These are phyloP conservation scores for Pythium rishiriense DNA, from an alignment of 352 stramenopile genomes.

Conservation along the genomic window DNA sequence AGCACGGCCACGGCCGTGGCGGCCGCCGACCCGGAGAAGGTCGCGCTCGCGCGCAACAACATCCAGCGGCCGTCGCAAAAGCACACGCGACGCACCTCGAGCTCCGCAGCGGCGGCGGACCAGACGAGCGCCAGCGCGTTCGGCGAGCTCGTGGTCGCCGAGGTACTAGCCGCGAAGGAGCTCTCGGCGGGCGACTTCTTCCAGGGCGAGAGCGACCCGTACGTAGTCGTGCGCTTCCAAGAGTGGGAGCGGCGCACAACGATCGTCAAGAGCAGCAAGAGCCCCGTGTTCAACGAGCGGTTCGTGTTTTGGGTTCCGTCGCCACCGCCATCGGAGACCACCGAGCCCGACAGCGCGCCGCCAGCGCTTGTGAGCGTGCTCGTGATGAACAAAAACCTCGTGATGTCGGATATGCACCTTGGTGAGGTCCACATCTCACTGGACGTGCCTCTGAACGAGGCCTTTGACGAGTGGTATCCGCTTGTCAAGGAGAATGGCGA, in stretches of 20 bases:
- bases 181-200: slow-evolving; percentile 43
- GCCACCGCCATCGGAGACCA: slow-evolving; percentile 20
- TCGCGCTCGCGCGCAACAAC: slow-evolving; percentile 34
- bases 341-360: slow-evolving; percentile 34
- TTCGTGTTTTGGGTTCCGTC: slow-evolving; percentile 76
- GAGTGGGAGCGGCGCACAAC: slow-evolving; percentile 38
- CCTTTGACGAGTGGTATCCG: slow-evolving; percentile 71
- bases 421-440: slow-evolving; percentile 73
- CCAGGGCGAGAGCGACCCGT: slow-evolving; percentile 41
- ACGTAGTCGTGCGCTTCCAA: slow-evolving; percentile 47
- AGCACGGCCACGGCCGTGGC: slow-evolving; percentile 11
- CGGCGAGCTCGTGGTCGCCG: slow-evolving; percentile 65
- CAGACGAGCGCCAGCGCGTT: slow-evolving; percentile 30
- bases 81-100: slow-evolving; percentile 14
- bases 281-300: slow-evolving; percentile 58
- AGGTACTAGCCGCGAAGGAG: slow-evolving; percentile 57
- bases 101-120: not conserved
- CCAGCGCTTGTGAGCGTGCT: slow-evolving; percentile 46
- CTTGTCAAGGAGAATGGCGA: slow-evolving; percentile 57
- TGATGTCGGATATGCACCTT: slow-evolving; percentile 50
- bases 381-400: slow-evolving; percentile 45
- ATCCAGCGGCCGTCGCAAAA: slow-evolving; percentile 44
- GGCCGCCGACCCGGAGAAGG: slow-evolving; percentile 19
- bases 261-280: slow-evolving; percentile 30
- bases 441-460: slow-evolving; percentile 62